phyloP scores from a whole-genome alignment of 1,284 basidiomycete genomes.

The Xerocomus nothofagi region DNA sequence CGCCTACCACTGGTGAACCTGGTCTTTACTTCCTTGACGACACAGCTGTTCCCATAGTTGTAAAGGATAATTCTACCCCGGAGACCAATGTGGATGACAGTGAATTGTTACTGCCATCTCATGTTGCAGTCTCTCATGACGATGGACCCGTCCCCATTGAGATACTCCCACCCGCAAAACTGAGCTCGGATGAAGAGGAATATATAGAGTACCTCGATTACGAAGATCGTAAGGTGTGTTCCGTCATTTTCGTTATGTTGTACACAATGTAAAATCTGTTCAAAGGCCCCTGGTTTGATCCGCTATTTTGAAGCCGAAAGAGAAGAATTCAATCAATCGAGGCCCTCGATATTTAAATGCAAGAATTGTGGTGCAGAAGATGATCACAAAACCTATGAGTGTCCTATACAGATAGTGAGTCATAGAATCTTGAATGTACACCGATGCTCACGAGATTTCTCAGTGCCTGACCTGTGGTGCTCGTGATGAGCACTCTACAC shows the following conservation, averaged over 20 bases:
- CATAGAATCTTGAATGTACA: background rate
- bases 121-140: slow-evolving; percentile 55
- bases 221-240: slow-evolving; percentile 57
- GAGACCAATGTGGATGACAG: slow-evolving; percentile 16
- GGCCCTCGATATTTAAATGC: slow-evolving; percentile 54
- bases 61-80: slow-evolving; percentile 2
- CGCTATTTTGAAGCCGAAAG: slow-evolving; percentile 62
- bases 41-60: slow-evolving; percentile 36
- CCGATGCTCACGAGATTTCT: slow-evolving; percentile 3
- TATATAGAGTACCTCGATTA: slow-evolving; percentile 76
- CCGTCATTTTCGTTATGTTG: background rate
- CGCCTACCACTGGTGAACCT: slow-evolving; percentile 16
- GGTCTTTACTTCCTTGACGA: slow-evolving; percentile 57
- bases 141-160: slow-evolving; percentile 40
- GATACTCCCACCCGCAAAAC: slow-evolving; percentile 41
- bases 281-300: slow-evolving; percentile 43
- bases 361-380: slow-evolving; percentile 73
- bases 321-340: slow-evolving; percentile 39
- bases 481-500: slow-evolving; percentile 80
- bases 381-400: slow-evolving; percentile 61
- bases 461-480: slow-evolving; percentile 89
- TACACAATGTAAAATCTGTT: slow-evolving; percentile 9
- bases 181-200: slow-evolving; percentile 50
- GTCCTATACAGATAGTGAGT: slow-evolving; percentile 68
- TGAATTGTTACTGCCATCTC: slow-evolving; percentile 57